Evolutionary conservation across 805 yeast species (phyloP), one percentile per base, ranked within the genome.

Genomic region (Candida tallmaniae): DNA sequence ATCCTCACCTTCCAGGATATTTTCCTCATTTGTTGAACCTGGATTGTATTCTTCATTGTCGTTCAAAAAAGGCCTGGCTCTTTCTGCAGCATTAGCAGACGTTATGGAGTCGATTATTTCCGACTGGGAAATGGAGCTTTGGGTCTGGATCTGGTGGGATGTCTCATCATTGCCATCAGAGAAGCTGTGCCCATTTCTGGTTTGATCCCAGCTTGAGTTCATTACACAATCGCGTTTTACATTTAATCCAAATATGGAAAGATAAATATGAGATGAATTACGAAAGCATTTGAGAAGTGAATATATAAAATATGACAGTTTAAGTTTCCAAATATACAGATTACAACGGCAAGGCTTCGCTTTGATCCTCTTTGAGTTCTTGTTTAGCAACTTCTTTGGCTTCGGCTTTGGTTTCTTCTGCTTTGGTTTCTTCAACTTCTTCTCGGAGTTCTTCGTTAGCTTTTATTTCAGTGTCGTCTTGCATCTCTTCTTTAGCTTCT

Each of bases 81-180:
- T 17, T 12, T 43, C 44, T 10, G 47, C 35, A 2, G 40, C 47
- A 29, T 42, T 40, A 7, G 48, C 42, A 15, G 48, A 44, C 9
- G 50, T 50, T 9, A 58, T 49, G 2, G 63, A 56, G 36, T 58
- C 62, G 27, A 56, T 42, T 9, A 59, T 29, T 38, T 58, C 63
- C 17, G 52, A 52, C 19, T 49, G 53, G 3, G 62, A 50, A 15
- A 56, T 56, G n/a, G 44, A 44, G 6, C 46, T 51, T 34, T 58
- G 63, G 5, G 51, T 40, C 36, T 51, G 61, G 0, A 59, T 40
- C 31, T 47, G 53, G 10, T 20, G 23, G 23, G 7, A 7, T 20
- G 23, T 20, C n/a, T n/a, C n/a, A n/a, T 20, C 10, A 20, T 20
- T 20, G 23, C 10, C 7, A 20, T 7, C 23, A 20, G 23, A 20